Percentiles rank a stretch among this genome's conserved stretches.
Conservation (phyloP, 2,329 filamentous ascomycete species). For the Aspergillus neoniger region DNA sequence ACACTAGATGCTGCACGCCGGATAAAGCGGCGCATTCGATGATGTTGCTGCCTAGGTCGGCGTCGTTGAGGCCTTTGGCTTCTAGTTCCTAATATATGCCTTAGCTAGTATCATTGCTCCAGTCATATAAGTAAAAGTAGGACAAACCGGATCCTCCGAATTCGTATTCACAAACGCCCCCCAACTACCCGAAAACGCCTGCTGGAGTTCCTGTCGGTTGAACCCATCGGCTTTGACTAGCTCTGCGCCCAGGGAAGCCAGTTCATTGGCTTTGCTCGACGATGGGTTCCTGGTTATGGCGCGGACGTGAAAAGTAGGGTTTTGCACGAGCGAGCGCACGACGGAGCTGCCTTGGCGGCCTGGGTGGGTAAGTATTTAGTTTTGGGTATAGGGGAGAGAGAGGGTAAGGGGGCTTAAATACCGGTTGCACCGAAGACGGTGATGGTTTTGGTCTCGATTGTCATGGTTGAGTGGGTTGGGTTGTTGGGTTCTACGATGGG, state of each 20-base stretch:
- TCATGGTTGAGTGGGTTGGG: not conserved
- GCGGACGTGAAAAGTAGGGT: constrained; percentile 26
- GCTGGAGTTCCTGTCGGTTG: constrained; percentile 21
- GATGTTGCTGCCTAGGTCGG: constrained; percentile 39
- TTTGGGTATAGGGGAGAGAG: too few relatives aligned
- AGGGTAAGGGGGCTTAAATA: not conserved
- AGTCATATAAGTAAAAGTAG: too few relatives aligned
- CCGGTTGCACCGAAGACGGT: constrained; percentile 11
- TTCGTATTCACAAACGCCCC: constrained; percentile 29
- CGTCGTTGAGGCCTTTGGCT: constrained; percentile 31
- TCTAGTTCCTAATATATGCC: constrained; percentile 2
- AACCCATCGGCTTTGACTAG: constrained; percentile 27
- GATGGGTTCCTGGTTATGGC: constrained; percentile 30
- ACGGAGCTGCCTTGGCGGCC: constrained; percentile 33
- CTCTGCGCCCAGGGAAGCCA: constrained; percentile 27
- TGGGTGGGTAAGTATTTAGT: not conserved
- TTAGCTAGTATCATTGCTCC: too few relatives aligned
- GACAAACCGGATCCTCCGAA: constrained; percentile 21
- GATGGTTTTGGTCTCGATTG: not conserved
- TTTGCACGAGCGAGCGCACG: constrained; percentile 28
- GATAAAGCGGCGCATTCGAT: constrained; percentile 37
- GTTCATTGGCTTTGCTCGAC: constrained; percentile 22
- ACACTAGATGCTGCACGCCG: constrained; percentile 41
- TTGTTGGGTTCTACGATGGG: not conserved
- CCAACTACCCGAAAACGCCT: constrained; percentile 26